phyloP scores from a whole-genome alignment of 2,329 filamentous ascomycete genomes.

The Capronia epimyces region DNA sequence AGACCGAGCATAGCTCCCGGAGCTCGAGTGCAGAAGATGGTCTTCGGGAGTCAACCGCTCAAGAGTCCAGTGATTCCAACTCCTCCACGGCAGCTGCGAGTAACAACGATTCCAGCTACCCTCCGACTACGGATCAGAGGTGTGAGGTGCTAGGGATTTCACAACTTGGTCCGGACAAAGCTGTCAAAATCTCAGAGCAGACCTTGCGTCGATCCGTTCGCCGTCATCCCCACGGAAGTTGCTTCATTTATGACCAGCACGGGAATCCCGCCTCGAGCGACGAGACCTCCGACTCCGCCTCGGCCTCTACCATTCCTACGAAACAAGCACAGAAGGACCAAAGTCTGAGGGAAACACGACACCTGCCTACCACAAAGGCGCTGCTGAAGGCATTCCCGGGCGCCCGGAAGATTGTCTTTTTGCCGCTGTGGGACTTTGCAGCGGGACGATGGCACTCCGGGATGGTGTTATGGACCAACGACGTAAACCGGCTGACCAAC shows the following conservation, averaged over 20 bases:
- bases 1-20: not conserved
- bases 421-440: slow-evolving; percentile 49
- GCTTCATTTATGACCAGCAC: slow-evolving; percentile 81
- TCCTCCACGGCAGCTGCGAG: slow-evolving; percentile 4
- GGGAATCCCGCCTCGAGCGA: slow-evolving; percentile 68
- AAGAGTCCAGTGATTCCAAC: slow-evolving; percentile 7
- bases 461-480: slow-evolving; percentile 43
- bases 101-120: slow-evolving; percentile 8
- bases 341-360: not conserved
- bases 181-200: slow-evolving; percentile 35
- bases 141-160: slow-evolving; percentile 12
- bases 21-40: not conserved
- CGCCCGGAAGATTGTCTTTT: slow-evolving; percentile 36
- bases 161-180: not conserved
- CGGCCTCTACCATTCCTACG: slow-evolving; percentile 21
- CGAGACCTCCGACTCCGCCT: slow-evolving; percentile 46
- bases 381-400: slow-evolving; percentile 21
- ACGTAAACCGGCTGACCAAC: slow-evolving; percentile 30
- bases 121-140: slow-evolving; percentile 31
- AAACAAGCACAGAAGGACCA: not conserved
- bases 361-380: slow-evolving; percentile 15
- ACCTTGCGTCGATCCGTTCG: slow-evolving; percentile 42
- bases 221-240: slow-evolving; percentile 44
- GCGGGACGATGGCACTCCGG: slow-evolving; percentile 45
- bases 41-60: not conserved